Base-by-base conservation (phyloP, 208 protist genomes). In the Trypanosomatidae sp. region DNA sequence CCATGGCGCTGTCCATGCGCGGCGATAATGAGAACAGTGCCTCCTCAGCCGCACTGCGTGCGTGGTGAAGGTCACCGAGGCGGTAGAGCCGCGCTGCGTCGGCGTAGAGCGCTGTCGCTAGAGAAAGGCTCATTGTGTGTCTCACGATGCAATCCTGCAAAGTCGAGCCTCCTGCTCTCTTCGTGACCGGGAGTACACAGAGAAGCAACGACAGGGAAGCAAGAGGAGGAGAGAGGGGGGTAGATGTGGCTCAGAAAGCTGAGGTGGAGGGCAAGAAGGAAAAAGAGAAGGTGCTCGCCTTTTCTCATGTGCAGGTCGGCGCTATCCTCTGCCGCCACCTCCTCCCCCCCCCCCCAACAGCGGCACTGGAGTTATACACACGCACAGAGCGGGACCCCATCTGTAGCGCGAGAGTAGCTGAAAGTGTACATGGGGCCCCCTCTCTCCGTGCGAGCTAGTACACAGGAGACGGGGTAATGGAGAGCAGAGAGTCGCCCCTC, bases 61-160 rank as follows among this genome's bases (percentile, higher is more conserved):
- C 69, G 28, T 62, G n/a, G 60, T 87, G 72, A 22, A 87, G 71
- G 50, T 81, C 72, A 49, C 83, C 83, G n/a, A 50, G 33, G 17
- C 73, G 59, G 56, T 76, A 81, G 44, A 70, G 69, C 8, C 74
- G 66, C 44, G 62, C 66, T 17, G 81, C 81, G 6, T 79, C 81
- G 1, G 69, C 74, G 69, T 77, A 82, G 44, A 77, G 56, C 17
- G 70, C 52, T 7, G 73, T 58, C 4, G 76, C 69, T n/a, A 58
- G 41, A 6, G 73, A 10, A 9, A 62, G 28, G n/a, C 62, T 44
- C 75, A 74, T 79, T 19, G 39, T 68, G 43, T 55, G 28, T n/a
- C 41, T n/a, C 58, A 12, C 58, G 8, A 9, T 9, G 10, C 55
- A 60, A 60, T 19, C n/a, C 13, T 36, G 55, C 28, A 30, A 36